Percentiles rank a stretch among this genome's conserved stretches.
These are phyloP conservation scores for Thermomyces lanuginosus DNA, from an alignment of 2,329 filamentous ascomycete genomes.

Conservation along the genomic window DNA sequence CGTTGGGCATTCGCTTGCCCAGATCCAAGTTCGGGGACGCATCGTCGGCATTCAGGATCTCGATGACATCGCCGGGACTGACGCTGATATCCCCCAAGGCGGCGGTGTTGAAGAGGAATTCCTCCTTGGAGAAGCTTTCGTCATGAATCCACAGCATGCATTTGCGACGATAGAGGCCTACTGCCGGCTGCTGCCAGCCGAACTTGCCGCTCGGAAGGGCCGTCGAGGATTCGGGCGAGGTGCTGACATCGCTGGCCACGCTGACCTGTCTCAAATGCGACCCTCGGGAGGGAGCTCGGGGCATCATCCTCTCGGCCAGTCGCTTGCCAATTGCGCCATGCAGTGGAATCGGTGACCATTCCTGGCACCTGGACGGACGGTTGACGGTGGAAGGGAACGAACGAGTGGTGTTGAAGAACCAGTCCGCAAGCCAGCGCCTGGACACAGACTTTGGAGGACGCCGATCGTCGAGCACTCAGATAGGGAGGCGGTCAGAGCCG, in stretches of 20 bases:
- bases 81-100: slow-evolving; percentile 48
- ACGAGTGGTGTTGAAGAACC: too few relatives aligned
- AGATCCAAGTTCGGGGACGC: slow-evolving; percentile 20
- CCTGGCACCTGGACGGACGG: background rate
- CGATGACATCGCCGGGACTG: slow-evolving; percentile 52
- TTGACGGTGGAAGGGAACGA: too few relatives aligned
- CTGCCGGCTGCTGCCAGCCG: slow-evolving; percentile 11
- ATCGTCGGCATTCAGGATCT: slow-evolving; percentile 46
- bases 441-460: too few relatives aligned
- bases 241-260: slow-evolving; percentile 23
- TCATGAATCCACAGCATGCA: slow-evolving; percentile 46
- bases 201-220: slow-evolving; percentile 12
- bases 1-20: slow-evolving; percentile 13
- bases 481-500: too few relatives aligned
- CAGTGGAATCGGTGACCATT: background rate
- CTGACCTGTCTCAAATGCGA: slow-evolving; percentile 28
- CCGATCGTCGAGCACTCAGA: too few relatives aligned
- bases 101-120: slow-evolving; percentile 63
- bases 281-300: slow-evolving; percentile 23
- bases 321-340: slow-evolving; percentile 1
- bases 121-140: slow-evolving; percentile 60
- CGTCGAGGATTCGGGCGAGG: slow-evolving; percentile 15
- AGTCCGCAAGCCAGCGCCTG: too few relatives aligned
- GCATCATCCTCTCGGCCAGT: slow-evolving; percentile 18
- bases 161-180: slow-evolving; percentile 16